These are phyloP conservation scores for Calonectria crousiana DNA, from an alignment of 2,329 filamentous ascomycete genomes.

Conservation along the genomic window DNA sequence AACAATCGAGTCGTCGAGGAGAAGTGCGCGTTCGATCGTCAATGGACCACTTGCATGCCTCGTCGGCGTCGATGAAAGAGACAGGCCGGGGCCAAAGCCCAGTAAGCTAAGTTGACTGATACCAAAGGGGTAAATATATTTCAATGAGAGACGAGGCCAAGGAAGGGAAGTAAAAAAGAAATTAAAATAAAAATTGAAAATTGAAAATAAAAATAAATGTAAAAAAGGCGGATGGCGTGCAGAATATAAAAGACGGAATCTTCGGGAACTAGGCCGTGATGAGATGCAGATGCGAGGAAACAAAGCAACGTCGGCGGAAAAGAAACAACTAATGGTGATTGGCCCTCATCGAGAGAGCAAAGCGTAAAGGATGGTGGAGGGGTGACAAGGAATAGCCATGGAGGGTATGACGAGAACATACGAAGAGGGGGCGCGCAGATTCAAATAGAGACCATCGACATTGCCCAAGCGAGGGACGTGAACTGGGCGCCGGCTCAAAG, in stretches of 20 bases:
- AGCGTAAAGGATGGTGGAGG: conserved; percentile 26
- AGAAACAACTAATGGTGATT: conserved; percentile 12
- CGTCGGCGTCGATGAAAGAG: background rate
- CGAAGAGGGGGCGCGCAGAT: conserved; percentile 29
- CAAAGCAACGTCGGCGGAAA: background rate
- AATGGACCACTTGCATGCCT: conserved; percentile 17
- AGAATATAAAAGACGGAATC: conserved; percentile 8
- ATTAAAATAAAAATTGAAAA: too few species aligned
- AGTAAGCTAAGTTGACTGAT: background rate
- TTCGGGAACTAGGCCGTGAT: background rate
- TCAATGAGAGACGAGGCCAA: conserved; percentile 4
- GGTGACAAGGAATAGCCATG: conserved; percentile 26
- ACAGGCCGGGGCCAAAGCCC: background rate
- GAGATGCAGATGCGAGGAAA: background rate
- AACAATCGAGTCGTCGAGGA: background rate
- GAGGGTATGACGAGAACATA: conserved; percentile 28
- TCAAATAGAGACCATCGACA: conserved; percentile 34
- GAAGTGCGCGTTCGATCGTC: background rate
- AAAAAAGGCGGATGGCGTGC: conserved; percentile 21
- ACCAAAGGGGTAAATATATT: background rate
- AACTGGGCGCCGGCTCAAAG: conserved; percentile 18
- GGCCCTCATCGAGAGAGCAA: conserved; percentile 12
- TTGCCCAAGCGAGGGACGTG: conserved; percentile 4
- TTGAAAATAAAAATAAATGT: too few species aligned
- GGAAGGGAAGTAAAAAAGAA: conserved; percentile 24